Conservation (phyloP, 768 basidiomycete genomes). For the Cystofilobasidium bisporidii region DNA sequence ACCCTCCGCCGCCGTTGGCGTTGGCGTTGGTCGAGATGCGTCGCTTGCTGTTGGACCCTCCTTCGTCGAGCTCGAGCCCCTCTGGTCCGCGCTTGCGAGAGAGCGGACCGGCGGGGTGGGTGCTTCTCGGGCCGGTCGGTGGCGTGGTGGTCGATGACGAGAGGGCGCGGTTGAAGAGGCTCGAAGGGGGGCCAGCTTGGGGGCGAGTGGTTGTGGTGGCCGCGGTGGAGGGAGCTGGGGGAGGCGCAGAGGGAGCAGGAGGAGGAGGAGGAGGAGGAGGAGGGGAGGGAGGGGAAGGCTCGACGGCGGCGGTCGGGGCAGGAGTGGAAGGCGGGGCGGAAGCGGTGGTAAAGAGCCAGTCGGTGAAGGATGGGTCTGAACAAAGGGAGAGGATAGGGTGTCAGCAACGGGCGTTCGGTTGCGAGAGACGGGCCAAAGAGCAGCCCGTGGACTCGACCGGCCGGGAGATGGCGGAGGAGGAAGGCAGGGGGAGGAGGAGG, state of each 20-base stretch:
- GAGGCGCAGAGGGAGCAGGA: neutral
- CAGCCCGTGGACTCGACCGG: too few species aligned
- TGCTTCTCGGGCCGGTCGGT: neutral
- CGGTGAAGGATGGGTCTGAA: constrained; percentile 69
- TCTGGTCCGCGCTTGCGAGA: neutral
- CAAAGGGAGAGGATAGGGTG: constrained; percentile 27
- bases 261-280: neutral
- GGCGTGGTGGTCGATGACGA: neutral
- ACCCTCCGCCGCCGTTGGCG: too few species aligned
- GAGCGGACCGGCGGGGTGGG: neutral
- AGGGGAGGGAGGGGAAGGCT: neutral
- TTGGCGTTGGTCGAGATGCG: too few species aligned
- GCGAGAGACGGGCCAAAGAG: too few species aligned
- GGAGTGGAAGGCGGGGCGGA: neutral
- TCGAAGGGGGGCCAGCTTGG: neutral
- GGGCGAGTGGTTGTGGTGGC: too few species aligned
- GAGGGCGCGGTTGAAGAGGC: constrained; percentile 3
- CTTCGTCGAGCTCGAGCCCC: too few species aligned
- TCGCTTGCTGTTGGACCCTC: too few species aligned
- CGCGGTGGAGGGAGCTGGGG: constrained; percentile 9
- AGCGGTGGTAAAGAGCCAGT: constrained; percentile 55
- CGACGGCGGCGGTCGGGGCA: neutral
- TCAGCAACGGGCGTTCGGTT: neutral
- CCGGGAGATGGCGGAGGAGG: neutral
- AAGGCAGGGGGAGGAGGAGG: neutral